Evolutionary conservation across 2,329 filamentous ascomycete species (phyloP), one percentile per base, ranked within the genome.

Genomic region (Metarhizium sp.): DNA sequence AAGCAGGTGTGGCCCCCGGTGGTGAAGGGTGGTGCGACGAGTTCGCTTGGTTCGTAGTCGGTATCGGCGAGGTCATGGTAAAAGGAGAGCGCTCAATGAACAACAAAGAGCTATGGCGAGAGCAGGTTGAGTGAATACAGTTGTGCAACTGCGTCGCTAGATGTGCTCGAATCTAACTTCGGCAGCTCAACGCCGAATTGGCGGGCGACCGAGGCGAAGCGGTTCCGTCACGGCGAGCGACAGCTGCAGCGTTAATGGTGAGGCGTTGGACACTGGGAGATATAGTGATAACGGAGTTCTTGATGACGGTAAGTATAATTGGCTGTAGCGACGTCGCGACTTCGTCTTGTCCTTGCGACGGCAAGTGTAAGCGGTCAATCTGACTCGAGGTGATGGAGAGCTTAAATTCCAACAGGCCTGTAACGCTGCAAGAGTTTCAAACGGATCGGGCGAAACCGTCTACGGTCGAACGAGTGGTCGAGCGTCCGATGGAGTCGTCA

Each of bases 1-100:
- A 90, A 69, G 79, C 68, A 69, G 78, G 65, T 71, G 73, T 71
- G 67, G 70, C 64, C 53, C 63, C 61, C 20, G 63, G 61, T 50
- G 63, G 59, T 25, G 63, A 55, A 45, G 58, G 54, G 50, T 61
- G 62, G 52, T 59, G 60, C 52, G 66, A 63, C 58, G 64, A 66
- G 59, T 64, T 69, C 57, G 66, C 63, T 57, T 66, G 64, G 57
- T 64, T 66, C 47, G 66, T 60, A 57, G 68, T 68, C 45, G 66
- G 64, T 55, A 67, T 63, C 57, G 69, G 66, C 53, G 71, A 72
- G 59, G 71, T 63, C 71, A 73, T 73, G 58, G 55, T 49, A 55
- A 63, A n/a, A 32, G 18, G 34, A 50, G 56, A 25, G 32, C 4
- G 32, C 6, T 49, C 43, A 18, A 4, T 29, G 38, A 45, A 16